phyloP scores from a whole-genome alignment of 257 asterid species.

The Przewalskia tangutica region DNA sequence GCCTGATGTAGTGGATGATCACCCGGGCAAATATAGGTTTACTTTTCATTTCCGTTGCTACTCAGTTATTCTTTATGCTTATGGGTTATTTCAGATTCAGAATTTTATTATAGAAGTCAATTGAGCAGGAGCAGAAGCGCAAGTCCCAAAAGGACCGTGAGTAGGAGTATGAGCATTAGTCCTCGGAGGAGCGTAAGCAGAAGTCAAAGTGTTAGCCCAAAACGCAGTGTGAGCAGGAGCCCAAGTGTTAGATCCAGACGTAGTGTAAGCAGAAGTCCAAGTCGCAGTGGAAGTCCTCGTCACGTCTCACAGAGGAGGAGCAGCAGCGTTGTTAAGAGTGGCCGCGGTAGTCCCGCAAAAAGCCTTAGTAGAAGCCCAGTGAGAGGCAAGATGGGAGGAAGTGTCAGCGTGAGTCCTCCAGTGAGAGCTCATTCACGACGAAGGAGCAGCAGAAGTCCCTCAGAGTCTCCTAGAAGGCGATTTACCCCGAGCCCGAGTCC shows the following conservation, averaged over 20 bases:
- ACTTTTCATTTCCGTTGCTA: conserved; percentile 7
- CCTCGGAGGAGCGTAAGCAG: conserved; percentile 49
- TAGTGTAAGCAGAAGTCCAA: conserved; percentile 12
- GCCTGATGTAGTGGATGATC: conserved; percentile 67
- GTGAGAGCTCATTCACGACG: conserved; percentile 23
- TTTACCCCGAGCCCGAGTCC: conserved; percentile 47
- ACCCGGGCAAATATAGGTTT: conserved; percentile 78
- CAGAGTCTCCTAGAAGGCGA: conserved; percentile 37
- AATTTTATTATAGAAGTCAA: conserved; percentile 23
- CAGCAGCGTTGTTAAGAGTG: conserved; percentile 6
- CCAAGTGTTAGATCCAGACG: conserved; percentile 46
- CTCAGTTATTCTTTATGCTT: conserved; percentile 20
- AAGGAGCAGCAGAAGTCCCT: conserved; percentile 30
- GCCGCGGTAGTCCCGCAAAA: conserved; percentile 30
- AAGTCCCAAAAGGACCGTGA: conserved; percentile 48
- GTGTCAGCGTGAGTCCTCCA: conserved; percentile 50
- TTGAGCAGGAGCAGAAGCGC: conserved; percentile 69
- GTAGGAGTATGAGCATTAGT: conserved; percentile 95
- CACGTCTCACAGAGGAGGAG: conserved; percentile 5
- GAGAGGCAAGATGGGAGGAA: conserved; percentile 42
- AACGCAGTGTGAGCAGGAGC: conserved; percentile 44
- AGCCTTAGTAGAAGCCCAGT: conserved; percentile 31
- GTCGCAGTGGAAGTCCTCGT: conserved; percentile 2
- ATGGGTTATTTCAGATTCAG: conserved; percentile 9
- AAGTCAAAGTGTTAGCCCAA: conserved; percentile 39